A percentile compares a stretch with the other conserved stretches of the same genome.
phyloP scores from a whole-genome alignment of 202 grass and related monocot species.

The Panicum hallii region DNA sequence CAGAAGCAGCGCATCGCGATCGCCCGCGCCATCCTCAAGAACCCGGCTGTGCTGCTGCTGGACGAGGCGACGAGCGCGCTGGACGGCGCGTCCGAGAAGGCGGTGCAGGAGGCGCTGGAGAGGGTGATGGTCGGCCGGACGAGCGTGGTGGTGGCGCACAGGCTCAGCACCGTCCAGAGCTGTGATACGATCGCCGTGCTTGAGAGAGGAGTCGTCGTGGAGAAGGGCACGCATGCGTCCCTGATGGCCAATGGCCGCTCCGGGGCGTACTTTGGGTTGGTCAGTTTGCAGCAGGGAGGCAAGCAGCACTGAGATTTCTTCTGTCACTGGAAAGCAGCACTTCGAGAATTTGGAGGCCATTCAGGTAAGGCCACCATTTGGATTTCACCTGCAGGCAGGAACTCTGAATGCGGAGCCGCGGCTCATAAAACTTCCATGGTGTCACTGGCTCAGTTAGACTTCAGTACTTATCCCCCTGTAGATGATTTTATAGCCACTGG shows the following conservation, averaged over 20 bases:
- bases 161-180: conserved; percentile 74
- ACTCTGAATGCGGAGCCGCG: no score
- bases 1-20: conserved; percentile 80
- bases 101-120: conserved; percentile 83
- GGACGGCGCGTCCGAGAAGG: conserved; percentile 73
- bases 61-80: conserved; percentile 87
- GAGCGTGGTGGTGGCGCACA: conserved; percentile 82
- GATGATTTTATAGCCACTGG: no score
- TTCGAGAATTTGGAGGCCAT: not conserved
- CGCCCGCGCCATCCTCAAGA: conserved; percentile 79
- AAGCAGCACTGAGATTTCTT: conserved; percentile 39
- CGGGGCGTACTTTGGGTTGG: conserved; percentile 70
- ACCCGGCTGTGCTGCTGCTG: conserved; percentile 72
- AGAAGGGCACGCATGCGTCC: conserved; percentile 82
- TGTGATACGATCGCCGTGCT: conserved; percentile 77
- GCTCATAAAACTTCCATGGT: no score
- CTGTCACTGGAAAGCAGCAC: not conserved
- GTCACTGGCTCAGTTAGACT: no score
- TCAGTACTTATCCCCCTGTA: no score
- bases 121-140: conserved; percentile 80
- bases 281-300: conserved; percentile 72
- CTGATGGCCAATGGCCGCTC: conserved; percentile 69
- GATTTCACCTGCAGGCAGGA: no score
- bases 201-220: conserved; percentile 68
- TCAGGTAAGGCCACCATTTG: not conserved